Conservation (phyloP, 208 protist species). For the Leishmania gerbilli region DNA sequence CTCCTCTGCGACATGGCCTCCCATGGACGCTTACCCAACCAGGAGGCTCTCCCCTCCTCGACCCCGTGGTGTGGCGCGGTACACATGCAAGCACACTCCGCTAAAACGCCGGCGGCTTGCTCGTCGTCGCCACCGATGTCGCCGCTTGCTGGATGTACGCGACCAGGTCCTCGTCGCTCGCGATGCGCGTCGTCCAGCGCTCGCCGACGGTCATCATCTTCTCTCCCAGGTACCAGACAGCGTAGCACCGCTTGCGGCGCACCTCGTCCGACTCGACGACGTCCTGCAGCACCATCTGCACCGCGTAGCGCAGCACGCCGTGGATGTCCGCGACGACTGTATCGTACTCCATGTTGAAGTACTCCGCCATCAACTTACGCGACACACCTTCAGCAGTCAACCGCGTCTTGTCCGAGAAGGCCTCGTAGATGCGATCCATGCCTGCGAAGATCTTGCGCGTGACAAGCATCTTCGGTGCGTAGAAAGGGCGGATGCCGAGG, state of each 20-base stretch:
- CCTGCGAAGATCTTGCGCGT: conserved; percentile 69
- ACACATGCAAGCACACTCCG: background rate
- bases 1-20: background rate
- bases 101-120: conserved; percentile 59
- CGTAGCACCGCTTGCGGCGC: conserved; percentile 72
- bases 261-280: conserved; percentile 54
- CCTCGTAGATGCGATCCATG: conserved; percentile 56
- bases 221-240: conserved; percentile 81
- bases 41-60: background rate
- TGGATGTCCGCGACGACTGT: conserved; percentile 72
- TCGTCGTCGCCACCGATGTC: conserved; percentile 60
- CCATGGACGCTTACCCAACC: background rate
- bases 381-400: conserved; percentile 42
- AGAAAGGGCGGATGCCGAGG: conserved; percentile 78
- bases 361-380: conserved; percentile 69
- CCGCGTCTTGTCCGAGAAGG: conserved; percentile 50
- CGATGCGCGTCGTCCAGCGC: conserved; percentile 37
- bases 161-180: conserved; percentile 67
- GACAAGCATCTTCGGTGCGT: conserved; percentile 73
- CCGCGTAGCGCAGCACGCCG: conserved; percentile 57
- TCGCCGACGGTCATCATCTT: conserved; percentile 69
- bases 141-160: conserved; percentile 87
- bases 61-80: background rate
- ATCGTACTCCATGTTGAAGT: conserved; percentile 90
- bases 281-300: conserved; percentile 81